A percentile compares a stretch with the other conserved stretches of the same genome.
Conservation (phyloP, 805 yeast genomes). For the Saccharomyces mikatae region DNA sequence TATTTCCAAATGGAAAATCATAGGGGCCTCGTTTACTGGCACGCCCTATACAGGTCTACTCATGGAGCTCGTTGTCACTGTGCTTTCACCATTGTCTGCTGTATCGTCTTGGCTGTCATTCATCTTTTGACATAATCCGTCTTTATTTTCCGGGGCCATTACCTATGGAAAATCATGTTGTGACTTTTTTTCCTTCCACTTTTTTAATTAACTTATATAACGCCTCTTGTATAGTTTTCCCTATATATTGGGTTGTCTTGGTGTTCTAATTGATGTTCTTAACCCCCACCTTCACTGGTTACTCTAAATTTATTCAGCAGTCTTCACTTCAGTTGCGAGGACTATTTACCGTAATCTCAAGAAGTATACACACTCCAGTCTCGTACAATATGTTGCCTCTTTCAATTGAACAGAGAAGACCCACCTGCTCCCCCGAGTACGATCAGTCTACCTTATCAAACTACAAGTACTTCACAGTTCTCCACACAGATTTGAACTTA, state of each 20-base stretch:
- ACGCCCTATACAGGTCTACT: neutral
- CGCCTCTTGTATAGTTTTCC: neutral
- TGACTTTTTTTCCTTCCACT: neutral
- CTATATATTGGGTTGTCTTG: neutral
- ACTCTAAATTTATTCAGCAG: neutral
- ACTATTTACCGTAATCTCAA: neutral
- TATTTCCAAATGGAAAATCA: neutral
- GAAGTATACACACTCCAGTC: neutral
- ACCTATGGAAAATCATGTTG: neutral
- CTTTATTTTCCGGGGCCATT: neutral
- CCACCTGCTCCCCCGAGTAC: constrained; percentile 36
- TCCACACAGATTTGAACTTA: constrained; percentile 44
- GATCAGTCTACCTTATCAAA: constrained; percentile 80
- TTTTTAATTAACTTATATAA: neutral
- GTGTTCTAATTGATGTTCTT: neutral
- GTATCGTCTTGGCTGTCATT: neutral
- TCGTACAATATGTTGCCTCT: constrained; percentile 21
- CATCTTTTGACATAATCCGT: neutral
- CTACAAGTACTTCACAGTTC: constrained; percentile 46
- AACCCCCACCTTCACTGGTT: neutral
- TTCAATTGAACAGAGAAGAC: constrained; percentile 25
- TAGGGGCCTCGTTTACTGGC: neutral
- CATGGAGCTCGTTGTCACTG: neutral
- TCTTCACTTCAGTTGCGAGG: neutral
- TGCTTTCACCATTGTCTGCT: neutral